Conservation (phyloP, 129 eudicot species). For the carrot (Daucus carota) region DNA sequence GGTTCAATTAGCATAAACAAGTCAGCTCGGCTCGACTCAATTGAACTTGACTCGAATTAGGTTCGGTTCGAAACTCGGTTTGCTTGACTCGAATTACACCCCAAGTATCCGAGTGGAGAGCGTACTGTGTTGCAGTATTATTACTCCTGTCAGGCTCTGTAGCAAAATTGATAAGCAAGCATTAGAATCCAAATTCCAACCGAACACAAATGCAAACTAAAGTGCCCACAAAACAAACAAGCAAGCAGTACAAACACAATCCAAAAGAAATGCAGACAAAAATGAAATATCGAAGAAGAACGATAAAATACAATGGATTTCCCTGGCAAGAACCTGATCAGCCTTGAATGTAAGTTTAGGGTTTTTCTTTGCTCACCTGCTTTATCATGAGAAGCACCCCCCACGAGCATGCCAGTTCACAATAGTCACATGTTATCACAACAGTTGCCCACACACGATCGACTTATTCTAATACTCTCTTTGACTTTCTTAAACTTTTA, state of each 20-base stretch:
- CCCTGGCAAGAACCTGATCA: neutral
- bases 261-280: neutral
- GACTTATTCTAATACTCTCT: neutral
- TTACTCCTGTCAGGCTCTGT: too few species aligned
- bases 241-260: neutral
- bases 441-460: neutral
- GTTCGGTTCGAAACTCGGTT: too few species aligned
- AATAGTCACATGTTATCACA: neutral
- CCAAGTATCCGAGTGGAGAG: too few species aligned
- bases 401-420: neutral
- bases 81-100: too few species aligned
- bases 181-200: too few species aligned
- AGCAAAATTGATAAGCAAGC: too few species aligned
- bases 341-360: neutral
- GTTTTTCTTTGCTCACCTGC: neutral
- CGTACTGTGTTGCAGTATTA: too few species aligned
- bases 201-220: neutral
- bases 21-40: too few species aligned
- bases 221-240: neutral
- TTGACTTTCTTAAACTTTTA: neutral
- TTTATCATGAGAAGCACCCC: neutral
- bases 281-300: neutral
- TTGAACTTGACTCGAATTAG: too few species aligned
- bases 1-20: too few species aligned
- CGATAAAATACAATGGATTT: neutral